Conservation (phyloP, 306 rosid genomes). For the Trifolium subterraneum region DNA sequence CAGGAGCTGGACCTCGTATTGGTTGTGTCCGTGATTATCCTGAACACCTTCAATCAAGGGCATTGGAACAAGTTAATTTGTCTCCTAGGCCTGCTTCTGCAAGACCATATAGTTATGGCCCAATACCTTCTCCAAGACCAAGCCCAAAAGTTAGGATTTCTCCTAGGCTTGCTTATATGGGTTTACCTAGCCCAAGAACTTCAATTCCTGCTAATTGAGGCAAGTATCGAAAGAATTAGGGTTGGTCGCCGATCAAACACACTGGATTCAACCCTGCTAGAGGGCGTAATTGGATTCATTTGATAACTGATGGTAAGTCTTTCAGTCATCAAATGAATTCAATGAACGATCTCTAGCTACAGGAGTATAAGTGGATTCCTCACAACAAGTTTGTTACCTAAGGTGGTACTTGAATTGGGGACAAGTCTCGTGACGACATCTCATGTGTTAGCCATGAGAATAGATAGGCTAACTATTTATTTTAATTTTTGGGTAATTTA, state of each 20-base stretch:
- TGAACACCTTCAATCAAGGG: slow-evolving; percentile 76
- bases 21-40: slow-evolving; percentile 98
- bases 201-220: slow-evolving; percentile 45
- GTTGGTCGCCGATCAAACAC: background rate
- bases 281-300: background rate
- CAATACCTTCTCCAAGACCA: slow-evolving; percentile 97
- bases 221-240: background rate
- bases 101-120: slow-evolving; percentile 56
- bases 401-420: background rate
- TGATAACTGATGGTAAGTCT: background rate
- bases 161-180: slow-evolving; percentile 86
- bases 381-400: background rate
- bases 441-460: background rate
- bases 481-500: background rate
- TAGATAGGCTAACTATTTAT: background rate
- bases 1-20: slow-evolving; percentile 82
- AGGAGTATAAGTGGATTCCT: background rate
- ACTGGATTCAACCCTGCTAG: too few relatives aligned
- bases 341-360: background rate
- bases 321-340: background rate
- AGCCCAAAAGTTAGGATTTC: slow-evolving; percentile 87
- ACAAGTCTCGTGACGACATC: background rate
- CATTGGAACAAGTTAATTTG: slow-evolving; percentile 84
- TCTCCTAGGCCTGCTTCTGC: slow-evolving; percentile 70
- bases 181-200: slow-evolving; percentile 83